Evolutionary conservation across 306 rosid species (phyloP).

Genomic region (apple (Malus domestica)): DNA sequence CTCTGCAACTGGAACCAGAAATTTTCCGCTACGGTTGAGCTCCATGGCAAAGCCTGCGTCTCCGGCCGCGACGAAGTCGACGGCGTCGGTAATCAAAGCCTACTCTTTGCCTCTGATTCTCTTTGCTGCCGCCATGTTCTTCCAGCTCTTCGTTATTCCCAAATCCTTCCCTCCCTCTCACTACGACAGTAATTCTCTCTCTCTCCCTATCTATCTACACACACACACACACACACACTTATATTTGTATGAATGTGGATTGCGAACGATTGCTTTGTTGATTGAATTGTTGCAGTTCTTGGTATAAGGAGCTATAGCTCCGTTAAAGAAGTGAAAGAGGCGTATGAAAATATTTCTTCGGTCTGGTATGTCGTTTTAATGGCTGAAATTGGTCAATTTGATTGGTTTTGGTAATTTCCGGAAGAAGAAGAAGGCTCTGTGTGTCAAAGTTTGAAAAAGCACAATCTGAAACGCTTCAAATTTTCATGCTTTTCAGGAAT

Average conservation of each 20-base stretch:
- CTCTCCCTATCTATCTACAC: background rate
- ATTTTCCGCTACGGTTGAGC: background rate
- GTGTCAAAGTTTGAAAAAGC: background rate
- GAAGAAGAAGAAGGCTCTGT: background rate
- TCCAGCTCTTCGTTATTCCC: slow-evolving; percentile 73
- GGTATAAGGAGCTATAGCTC: slow-evolving; percentile 43
- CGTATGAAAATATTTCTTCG: slow-evolving; percentile 45
- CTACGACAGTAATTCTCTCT: slow-evolving; percentile 49
- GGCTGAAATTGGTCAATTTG: background rate
- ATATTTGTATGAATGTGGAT: background rate
- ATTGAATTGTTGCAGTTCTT: slow-evolving; percentile 38
- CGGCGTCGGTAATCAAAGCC: slow-evolving; percentile 53
- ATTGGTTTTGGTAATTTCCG: background rate
- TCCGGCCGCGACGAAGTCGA: slow-evolving; percentile 21
- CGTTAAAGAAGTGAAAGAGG: slow-evolving; percentile 54
- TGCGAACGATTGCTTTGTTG: background rate
- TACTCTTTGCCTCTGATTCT: slow-evolving; percentile 65
- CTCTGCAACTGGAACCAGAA: background rate
- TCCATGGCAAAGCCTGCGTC: slow-evolving; percentile 36
- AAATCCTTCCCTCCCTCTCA: slow-evolving; percentile 76
- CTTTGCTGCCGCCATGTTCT: slow-evolving; percentile 54
- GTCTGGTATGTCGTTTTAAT: slow-evolving; percentile 35
- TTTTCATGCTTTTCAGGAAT: slow-evolving; percentile 43
- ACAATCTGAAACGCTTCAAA: background rate
- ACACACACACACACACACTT: background rate